These are phyloP conservation scores for Colletotrichum destructivum DNA, from an alignment of 2,329 filamentous ascomycete species.

Conservation along the genomic window DNA sequence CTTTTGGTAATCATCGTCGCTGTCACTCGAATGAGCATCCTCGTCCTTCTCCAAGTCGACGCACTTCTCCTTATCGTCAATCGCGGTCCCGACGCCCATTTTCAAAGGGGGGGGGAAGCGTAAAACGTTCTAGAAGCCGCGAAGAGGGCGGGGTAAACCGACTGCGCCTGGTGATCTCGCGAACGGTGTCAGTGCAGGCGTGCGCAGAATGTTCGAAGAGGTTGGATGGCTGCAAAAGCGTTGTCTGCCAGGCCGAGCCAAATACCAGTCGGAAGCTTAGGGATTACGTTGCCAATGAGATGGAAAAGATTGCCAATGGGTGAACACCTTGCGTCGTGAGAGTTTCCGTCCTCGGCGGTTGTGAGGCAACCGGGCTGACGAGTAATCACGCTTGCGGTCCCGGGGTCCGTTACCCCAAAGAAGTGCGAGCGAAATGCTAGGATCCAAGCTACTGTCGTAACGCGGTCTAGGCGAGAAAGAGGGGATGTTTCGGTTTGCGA, in stretches of 20 bases:
- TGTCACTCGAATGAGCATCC: conserved; percentile 60
- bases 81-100: conserved; percentile 18
- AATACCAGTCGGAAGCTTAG: conserved; percentile 2
- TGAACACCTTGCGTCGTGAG: neutral
- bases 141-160: conserved; percentile 33
- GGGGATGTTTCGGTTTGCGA: neutral
- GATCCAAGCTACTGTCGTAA: conserved; percentile 19
- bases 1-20: conserved; percentile 65
- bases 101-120: neutral
- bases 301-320: conserved; percentile 5
- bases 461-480: conserved; percentile 6
- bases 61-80: conserved; percentile 46
- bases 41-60: conserved; percentile 51
- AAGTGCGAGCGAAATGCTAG: conserved; percentile 6
- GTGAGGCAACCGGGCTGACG: neutral
- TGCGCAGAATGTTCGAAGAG: neutral
- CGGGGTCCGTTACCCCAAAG: conserved; percentile 1
- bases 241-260: conserved; percentile 17
- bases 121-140: conserved; percentile 15
- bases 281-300: conserved; percentile 4
- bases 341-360: conserved; percentile 16
- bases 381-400: neutral
- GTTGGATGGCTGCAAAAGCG: neutral
- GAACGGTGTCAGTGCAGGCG: conserved; percentile 2
- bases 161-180: conserved; percentile 14